Evolutionary conservation across 768 basidiomycete species (phyloP), one percentile per base, ranked within the genome.

Genomic region (Mycena venus): DNA sequence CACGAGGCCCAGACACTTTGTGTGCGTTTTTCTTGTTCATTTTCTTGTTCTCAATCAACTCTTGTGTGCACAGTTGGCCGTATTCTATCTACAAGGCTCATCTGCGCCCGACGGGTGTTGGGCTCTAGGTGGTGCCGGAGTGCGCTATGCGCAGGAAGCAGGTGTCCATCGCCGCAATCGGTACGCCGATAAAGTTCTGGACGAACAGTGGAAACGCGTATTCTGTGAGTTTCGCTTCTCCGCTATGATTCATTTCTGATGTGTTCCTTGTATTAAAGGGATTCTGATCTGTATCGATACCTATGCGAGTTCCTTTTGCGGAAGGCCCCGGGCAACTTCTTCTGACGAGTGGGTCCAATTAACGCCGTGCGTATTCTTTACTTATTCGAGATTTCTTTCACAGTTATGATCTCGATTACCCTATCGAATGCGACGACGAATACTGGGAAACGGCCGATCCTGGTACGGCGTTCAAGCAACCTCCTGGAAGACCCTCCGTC

Each of bases 381-480:
- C 17, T 17, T 29, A n/a, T 25, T n/a, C 70, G n/a, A 68, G 25
- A 17, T 19, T n/a, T 61, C 11, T 7, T 34, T 29, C 36, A 19
- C 69, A 92, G 92, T 74, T 91, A 92, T 77, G 92, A 94, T 74
- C 83, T 91, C 10, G 93, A 93, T 58, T 86, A 90, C n/a, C 92
- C 91, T 5, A 87, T 90, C n/a, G 92, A 94, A 75, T 88, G 88
- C 75, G 86, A 88, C 66, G 87, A 88, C 62, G 86, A 87, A 72
- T 87, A 85, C 59, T 87, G 86, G 86, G 83, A 89, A 29, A 83
- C 83, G 36, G 84, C 80, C 8, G 89, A 89, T 62, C 85, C 87
- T 0, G 83, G 83, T 6, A 80, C 83, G 29, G 85, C 85, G 2
- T 94, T 92, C 83, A 87, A 88, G 58, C 94, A 95, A 77, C 95